Evolutionary conservation across 495 filamentous ascomycete genomes (phyloP), one percentile per base, ranked within the genome.

Genomic region (Penicillium lividum): DNA sequence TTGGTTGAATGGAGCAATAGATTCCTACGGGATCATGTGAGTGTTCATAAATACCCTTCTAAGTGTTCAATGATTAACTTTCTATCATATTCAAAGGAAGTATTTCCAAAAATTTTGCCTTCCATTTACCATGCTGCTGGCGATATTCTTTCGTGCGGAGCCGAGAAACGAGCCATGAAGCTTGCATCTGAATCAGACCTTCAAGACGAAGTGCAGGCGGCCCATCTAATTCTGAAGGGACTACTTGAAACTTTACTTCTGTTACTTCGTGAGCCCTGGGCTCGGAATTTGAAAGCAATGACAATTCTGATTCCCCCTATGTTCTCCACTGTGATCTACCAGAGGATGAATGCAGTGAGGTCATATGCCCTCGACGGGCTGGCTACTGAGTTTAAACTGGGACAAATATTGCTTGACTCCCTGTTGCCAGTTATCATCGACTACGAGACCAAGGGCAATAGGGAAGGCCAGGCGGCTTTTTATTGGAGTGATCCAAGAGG

Each of bases 211-310:
- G 13, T 51, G 4, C 3, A 51, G 15, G 34, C 0, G 7, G 48
- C 29, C 18, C 6, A 51, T 16, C 29, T 30, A 11, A 7, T n/a
- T 51, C 16, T 51, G 48, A 51, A 33, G 29, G 29, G n/a, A 6
- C 29, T 51, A 18, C 48, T 51, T 33, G 15, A 51, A 22, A 33
- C 10, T 8, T 33, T 7, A 2, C 8, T 34, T 6, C 48, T 51
- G 22, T 9, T 51, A 4, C 28, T 51, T 34, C 48, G 48, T 22
- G 48, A 51, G 5, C 48, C 48, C 16, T 51, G 48, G 48, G 48
- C 48, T 30, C 11, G 11, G 8, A n/a, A 13, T 31, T 4, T 16
- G n/a, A 34, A 1, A 15, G 1, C 5, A 3, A 7, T 10, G 28
- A 16, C 15, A 18, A 33, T 33, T 13, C n/a, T 3, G 48, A 13